Evolutionary conservation across 805 yeast genomes (phyloP).

Genomic region (Wickerhamomyces hampshirensis): DNA sequence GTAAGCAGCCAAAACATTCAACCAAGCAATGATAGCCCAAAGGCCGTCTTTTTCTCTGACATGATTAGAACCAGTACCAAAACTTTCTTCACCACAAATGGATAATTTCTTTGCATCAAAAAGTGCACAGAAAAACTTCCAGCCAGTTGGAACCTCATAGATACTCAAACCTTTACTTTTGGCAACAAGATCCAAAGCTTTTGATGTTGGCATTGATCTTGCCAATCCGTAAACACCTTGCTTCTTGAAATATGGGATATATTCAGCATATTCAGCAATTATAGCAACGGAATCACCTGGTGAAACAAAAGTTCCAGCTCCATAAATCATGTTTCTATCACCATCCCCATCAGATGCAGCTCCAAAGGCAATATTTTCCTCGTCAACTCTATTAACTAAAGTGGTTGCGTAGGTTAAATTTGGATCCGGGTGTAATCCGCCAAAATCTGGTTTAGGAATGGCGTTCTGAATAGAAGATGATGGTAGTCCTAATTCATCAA

Average conservation of each 20-base stretch:
- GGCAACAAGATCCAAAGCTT: constrained; percentile 91
- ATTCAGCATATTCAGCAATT: constrained; percentile 87
- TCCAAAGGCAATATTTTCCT: constrained; percentile 80
- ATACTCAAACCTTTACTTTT: constrained; percentile 63
- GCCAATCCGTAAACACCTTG: constrained; percentile 91
- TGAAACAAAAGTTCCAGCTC: constrained; percentile 89
- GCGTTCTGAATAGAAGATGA: constrained; percentile 69
- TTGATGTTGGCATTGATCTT: constrained; percentile 95
- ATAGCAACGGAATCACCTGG: constrained; percentile 99
- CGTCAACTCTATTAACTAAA: constrained; percentile 81
- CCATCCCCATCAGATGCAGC: constrained; percentile 99
- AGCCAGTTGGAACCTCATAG: constrained; percentile 98
- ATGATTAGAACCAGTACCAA: constrained; percentile 97
- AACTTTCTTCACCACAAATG: constrained; percentile 97
- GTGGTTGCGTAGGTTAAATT: constrained; percentile 91
- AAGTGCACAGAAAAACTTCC: constrained; percentile 96
- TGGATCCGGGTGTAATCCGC: constrained; percentile 98
- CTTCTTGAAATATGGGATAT: constrained; percentile 86
- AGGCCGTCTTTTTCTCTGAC: constrained; percentile 96
- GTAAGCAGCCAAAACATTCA: constrained; percentile 87
- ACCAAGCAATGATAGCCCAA: constrained; percentile 98
- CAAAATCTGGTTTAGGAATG: constrained; percentile 82
- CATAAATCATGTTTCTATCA: constrained; percentile 97
- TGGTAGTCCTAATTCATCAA: constrained; percentile 80
- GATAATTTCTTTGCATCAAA: constrained; percentile 91